Evolutionary conservation across 164 flowering plant species (phyloP).

Genomic region (Sextonia rubra): DNA sequence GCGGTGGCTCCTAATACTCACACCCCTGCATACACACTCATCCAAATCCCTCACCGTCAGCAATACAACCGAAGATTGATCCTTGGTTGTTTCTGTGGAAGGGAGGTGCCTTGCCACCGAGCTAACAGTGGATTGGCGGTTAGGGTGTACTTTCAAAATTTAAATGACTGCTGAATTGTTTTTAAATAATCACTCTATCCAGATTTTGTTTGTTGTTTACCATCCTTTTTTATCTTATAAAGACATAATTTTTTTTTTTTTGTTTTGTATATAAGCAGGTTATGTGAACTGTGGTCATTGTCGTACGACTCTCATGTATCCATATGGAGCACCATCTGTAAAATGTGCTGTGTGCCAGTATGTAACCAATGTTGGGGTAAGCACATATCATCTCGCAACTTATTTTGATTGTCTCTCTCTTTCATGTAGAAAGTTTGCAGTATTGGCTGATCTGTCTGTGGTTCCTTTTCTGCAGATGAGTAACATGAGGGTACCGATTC

Average conservation of each 20-base stretch:
- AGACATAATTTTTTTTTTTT: not conserved
- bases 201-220: not conserved
- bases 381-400: constrained; percentile 13
- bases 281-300: constrained; percentile 86
- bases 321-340: constrained; percentile 89
- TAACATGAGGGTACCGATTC: constrained; percentile 54
- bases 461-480: constrained; percentile 37
- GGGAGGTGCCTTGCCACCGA: too few relatives aligned
- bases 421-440: not conserved
- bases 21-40: too few relatives aligned
- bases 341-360: constrained; percentile 88
- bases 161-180: not conserved
- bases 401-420: constrained; percentile 5
- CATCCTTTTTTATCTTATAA: constrained; percentile 4
- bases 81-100: too few relatives aligned
- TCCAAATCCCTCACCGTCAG: too few relatives aligned
- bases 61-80: too few relatives aligned
- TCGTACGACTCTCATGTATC: constrained; percentile 79
- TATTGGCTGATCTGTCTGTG: not conserved
- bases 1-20: too few relatives aligned
- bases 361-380: constrained; percentile 71
- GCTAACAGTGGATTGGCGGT: too few relatives aligned
- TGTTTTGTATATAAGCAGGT: constrained; percentile 31
- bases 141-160: too few relatives aligned
- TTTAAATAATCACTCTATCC: not conserved